Conservation (phyloP, 2,329 filamentous ascomycete genomes). For the Colletotrichum theobromicola region DNA sequence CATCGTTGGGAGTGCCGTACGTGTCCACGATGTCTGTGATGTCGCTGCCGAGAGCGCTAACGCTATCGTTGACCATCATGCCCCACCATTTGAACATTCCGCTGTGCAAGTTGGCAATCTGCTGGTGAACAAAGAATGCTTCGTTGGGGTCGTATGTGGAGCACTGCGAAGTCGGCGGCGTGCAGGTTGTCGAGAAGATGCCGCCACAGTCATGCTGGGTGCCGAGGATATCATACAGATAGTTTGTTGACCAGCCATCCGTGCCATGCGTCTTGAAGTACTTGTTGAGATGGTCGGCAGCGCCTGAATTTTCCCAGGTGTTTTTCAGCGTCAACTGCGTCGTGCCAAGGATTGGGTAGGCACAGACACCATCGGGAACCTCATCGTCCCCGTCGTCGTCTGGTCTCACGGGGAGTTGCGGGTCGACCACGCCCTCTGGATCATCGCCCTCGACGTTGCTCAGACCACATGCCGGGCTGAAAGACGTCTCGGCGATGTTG, state of each 20-base stretch:
- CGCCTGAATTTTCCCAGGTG: not conserved
- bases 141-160: not conserved
- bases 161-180: not conserved
- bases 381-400: not conserved
- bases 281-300: not conserved
- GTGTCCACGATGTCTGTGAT: not conserved
- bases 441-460: not conserved
- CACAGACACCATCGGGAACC: not conserved
- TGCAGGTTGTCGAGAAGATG: not conserved
- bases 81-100: not conserved
- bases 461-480: not conserved
- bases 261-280: not conserved
- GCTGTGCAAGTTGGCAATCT: not conserved
- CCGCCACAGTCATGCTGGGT: not conserved
- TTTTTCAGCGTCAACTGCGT: not conserved
- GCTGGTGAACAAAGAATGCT: not conserved
- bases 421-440: not conserved
- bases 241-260: not conserved
- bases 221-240: not conserved
- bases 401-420: rapidly evolving
- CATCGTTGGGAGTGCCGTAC: not conserved
- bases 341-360: not conserved
- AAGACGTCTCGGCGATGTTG: not conserved
- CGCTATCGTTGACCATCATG: not conserved
- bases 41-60: not conserved